Base-by-base conservation (phyloP, 1,139 yeast species). In the Meyerozyma carpophila region DNA sequence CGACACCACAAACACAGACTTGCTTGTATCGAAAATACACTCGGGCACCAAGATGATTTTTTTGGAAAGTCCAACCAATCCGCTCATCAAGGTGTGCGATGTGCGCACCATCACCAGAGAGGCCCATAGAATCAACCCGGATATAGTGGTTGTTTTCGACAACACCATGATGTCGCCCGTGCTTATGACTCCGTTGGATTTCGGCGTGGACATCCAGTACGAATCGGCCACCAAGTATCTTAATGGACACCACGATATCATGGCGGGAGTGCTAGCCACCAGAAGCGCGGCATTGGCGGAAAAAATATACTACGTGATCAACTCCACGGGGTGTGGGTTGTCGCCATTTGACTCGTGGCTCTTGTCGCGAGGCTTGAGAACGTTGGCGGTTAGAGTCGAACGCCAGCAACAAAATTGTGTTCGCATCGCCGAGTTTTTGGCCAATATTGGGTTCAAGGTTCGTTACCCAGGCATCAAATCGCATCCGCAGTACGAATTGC, bases 91-190 rank as follows among this genome's bases (percentile, higher is more conserved):
- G 65, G 88, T 90, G 48, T 83, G 88, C 44, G 95, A 91, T 61
- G 81, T 90, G 42, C 80, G 77, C 47, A 65, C 78, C 28, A 81
- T 89, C 45, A 68, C 90, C 32, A 68, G 69, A 38, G 71, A 78
- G 50, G 93, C 91, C 29, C 94, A 88, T 58, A 61, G 65, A 39
- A 73, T 74, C 38, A 84, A 78, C 57, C 90, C 94, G 13, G 75
- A 82, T 39, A 73, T 86, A 41, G 61, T 85, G 37, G 88, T 89
- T 32, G 95, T 88, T 9, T 91, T 90, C 50, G 97, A 90, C 65
- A 90, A 91, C 70, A 90, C 97, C 50, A 90, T 90, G 97, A 84
- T 90, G 91, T 83, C 95, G 14, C 97, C 97, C 4, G 65, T 90
- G 45, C 73, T 84, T 57, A 83, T 88, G 83, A 76, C 85, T 13